These are phyloP conservation scores for Trichoderma polysporum DNA, from an alignment of 2,329 filamentous ascomycete genomes.

Conservation along the genomic window DNA sequence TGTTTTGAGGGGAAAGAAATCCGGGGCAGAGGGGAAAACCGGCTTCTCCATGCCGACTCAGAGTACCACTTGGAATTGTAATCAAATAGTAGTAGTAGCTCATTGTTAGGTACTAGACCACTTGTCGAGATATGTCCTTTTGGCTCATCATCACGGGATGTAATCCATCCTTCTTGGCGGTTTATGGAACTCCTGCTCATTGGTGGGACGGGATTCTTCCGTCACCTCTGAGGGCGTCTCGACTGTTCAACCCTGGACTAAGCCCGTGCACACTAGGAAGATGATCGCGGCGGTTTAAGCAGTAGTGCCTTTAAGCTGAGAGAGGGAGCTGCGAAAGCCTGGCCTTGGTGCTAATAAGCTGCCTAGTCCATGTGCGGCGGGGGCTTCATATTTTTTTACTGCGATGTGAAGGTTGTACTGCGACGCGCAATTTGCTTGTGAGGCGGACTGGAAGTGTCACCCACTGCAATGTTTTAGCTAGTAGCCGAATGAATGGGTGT, in stretches of 20 bases:
- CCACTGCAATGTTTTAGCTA: no score
- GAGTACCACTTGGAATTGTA: no score
- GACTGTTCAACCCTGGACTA: background rate
- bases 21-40: background rate
- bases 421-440: background rate
- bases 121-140: background rate
- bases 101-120: background rate
- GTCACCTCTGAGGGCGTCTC: background rate
- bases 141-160: constrained; percentile 1
- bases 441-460: background rate
- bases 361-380: background rate
- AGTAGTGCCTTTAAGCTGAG: constrained; percentile 6
- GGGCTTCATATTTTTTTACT: background rate
- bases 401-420: background rate
- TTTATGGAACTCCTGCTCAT: background rate
- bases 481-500: background rate
- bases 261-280: background rate
- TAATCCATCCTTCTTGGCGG: background rate
- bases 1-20: background rate
- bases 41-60: background rate
- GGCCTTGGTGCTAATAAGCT: background rate
- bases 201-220: constrained; percentile 19
- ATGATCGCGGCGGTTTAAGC: background rate
- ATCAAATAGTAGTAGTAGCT: background rate
- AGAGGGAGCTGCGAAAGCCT: background rate